phyloP scores from a whole-genome alignment of 2,329 filamentous ascomycete genomes.

The Aspergillus sojae region DNA sequence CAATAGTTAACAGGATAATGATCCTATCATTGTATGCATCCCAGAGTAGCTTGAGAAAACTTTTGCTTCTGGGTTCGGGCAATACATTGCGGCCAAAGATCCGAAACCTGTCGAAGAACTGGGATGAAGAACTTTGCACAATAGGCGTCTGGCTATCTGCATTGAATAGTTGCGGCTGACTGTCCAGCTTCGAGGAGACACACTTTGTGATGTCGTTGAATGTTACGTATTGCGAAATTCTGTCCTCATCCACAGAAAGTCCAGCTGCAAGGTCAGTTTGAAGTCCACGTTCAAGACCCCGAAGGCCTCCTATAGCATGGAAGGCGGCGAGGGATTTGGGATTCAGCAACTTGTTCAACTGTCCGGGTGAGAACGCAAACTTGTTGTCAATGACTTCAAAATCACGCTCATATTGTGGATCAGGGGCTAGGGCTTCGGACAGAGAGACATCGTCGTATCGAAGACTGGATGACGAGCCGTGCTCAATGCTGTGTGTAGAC shows the following conservation, averaged over 20 bases:
- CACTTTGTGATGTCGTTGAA: constrained; percentile 1
- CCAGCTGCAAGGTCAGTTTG: constrained; percentile 65
- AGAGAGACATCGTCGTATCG: neutral
- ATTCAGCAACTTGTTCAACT: constrained; percentile 72
- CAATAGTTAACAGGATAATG: constrained; percentile 67
- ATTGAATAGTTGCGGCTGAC: neutral
- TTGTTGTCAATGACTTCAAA: constrained; percentile 66
- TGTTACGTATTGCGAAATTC: constrained; percentile 16
- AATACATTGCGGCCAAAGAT: constrained; percentile 68
- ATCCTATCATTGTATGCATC: constrained; percentile 79
- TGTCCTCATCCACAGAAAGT: constrained; percentile 67
- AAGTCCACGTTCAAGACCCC: constrained; percentile 70
- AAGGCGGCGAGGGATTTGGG: constrained; percentile 75
- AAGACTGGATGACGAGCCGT: neutral
- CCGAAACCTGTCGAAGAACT: constrained; percentile 65
- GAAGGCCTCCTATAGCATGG: constrained; percentile 70
- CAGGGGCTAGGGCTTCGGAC: constrained; percentile 62
- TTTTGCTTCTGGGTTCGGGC: constrained; percentile 66
- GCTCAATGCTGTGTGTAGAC: neutral
- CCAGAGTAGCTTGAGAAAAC: constrained; percentile 68
- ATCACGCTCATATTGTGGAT: constrained; percentile 68
- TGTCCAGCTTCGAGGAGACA: neutral
- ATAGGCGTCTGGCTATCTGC: neutral
- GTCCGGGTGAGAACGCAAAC: constrained; percentile 71
- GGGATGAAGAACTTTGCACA: constrained; percentile 27